A percentile compares a stretch with the other conserved stretches of the same genome.
These are phyloP conservation scores for Suillus alpinus DNA, from an alignment of 768 basidiomycete genomes.

Conservation along the genomic window DNA sequence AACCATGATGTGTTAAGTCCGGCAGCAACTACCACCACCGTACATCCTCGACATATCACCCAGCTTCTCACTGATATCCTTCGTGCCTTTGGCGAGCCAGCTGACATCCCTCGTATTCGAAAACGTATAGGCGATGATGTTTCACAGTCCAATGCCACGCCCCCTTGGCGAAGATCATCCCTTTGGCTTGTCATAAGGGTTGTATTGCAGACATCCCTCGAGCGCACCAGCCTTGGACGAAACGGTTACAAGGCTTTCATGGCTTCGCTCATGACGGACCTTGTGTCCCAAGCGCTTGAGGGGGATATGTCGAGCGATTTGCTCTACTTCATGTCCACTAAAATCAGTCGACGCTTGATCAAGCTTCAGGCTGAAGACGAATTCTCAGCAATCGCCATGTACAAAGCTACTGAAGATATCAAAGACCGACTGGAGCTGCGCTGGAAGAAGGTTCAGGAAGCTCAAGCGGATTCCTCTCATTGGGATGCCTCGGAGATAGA, in stretches of 20 bases:
- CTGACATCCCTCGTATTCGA: constrained; percentile 20
- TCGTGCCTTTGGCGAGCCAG: constrained; percentile 27
- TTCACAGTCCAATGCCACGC: constrained; percentile 11
- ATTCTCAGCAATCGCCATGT: constrained; percentile 14
- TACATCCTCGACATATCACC: constrained; percentile 44
- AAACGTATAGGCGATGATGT: constrained; percentile 35
- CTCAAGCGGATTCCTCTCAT: constrained; percentile 20
- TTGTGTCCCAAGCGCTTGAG: constrained; percentile 20
- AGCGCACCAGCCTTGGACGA: constrained; percentile 5
- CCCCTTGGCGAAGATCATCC: constrained; percentile 36
- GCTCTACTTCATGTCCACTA: constrained; percentile 27
- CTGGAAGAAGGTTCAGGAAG: constrained; percentile 31
- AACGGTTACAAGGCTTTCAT: constrained; percentile 48
- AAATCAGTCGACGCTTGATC: constrained; percentile 22
- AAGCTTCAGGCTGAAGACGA: constrained; percentile 24
- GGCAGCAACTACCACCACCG: constrained; percentile 17
- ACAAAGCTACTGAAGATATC: constrained; percentile 33
- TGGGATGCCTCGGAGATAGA: constrained; percentile 27
- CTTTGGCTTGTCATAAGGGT: constrained; percentile 37
- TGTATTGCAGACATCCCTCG: constrained; percentile 30
- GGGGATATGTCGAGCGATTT: constrained; percentile 20
- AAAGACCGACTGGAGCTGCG: constrained; percentile 24
- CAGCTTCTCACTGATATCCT: constrained; percentile 45
- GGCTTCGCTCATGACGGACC: constrained; percentile 34
- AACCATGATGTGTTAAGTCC: constrained; percentile 28